A percentile compares a stretch with the other conserved stretches of the same genome.
These are phyloP conservation scores for Letharia lupina DNA, from an alignment of 495 filamentous ascomycete genomes.

Conservation along the genomic window DNA sequence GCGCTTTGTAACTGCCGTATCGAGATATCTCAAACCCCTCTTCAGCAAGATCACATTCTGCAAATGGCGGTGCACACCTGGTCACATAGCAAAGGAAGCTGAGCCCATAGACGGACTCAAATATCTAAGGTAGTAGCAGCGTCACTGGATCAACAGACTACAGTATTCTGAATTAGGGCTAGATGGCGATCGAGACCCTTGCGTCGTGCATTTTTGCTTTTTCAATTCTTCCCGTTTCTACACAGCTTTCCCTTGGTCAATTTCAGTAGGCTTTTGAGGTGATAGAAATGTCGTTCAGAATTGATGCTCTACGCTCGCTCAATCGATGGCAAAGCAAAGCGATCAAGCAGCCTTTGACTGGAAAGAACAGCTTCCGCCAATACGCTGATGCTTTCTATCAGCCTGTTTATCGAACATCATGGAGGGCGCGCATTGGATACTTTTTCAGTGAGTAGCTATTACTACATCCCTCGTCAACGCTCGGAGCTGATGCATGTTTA, in stretches of 20 bases:
- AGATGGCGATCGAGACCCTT: background rate
- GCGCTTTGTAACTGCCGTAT: no score
- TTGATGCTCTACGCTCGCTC: background rate
- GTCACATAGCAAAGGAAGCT: no score
- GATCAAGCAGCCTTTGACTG: background rate
- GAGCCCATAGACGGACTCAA: no score
- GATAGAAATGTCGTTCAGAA: background rate
- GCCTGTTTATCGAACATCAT: background rate
- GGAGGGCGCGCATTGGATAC: conserved; percentile 1
- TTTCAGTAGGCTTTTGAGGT: no score
- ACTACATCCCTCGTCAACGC: background rate
- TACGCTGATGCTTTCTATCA: background rate
- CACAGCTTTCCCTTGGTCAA: no score
- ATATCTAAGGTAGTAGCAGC: no score
- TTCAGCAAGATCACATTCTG: no score
- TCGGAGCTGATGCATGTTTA: background rate
- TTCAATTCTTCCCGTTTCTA: background rate
- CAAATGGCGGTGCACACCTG: no score
- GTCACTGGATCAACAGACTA: no score
- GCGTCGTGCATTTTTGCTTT: background rate
- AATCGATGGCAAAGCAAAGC: background rate
- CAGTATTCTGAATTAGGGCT: no score
- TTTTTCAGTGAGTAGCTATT: background rate
- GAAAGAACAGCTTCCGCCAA: conserved; percentile 3
- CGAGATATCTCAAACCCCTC: no score